These are phyloP conservation scores for Roridomyces roridus DNA, from an alignment of 768 basidiomycete genomes.

Conservation along the genomic window DNA sequence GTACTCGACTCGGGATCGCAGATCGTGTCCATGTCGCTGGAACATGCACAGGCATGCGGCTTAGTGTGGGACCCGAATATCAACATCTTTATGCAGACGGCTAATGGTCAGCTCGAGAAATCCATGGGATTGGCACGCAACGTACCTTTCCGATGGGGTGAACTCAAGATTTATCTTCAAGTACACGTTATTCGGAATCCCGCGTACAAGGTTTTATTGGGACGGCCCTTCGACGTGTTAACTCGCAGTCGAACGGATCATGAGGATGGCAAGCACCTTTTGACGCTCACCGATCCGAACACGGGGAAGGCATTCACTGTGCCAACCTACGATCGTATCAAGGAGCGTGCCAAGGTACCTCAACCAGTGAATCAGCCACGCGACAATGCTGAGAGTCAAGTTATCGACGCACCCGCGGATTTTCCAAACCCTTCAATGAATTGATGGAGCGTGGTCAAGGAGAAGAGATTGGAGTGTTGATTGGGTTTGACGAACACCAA, in stretches of 20 bases:
- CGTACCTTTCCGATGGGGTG: slow-evolving; percentile 30
- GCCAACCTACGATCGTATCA: slow-evolving; percentile 11
- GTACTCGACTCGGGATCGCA: slow-evolving; percentile 36
- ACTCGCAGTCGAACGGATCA: slow-evolving; percentile 27
- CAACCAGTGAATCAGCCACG: neutral
- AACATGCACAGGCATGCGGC: slow-evolving; percentile 17
- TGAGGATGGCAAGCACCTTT: slow-evolving; percentile 22
- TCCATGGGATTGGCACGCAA: slow-evolving; percentile 35
- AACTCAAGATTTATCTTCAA: slow-evolving; percentile 31
- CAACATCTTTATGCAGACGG: slow-evolving; percentile 33
- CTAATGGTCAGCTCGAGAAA: slow-evolving; percentile 30
- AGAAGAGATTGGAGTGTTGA: slow-evolving; percentile 12
- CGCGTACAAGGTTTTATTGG: slow-evolving; percentile 34
- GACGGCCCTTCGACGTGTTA: slow-evolving; percentile 36
- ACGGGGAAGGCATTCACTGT: slow-evolving; percentile 10
- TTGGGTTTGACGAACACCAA: neutral
- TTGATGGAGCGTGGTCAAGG: slow-evolving; percentile 3
- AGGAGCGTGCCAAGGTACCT: neutral
- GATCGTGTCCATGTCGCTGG: slow-evolving; percentile 31
- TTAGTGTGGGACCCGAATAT: slow-evolving; percentile 27
- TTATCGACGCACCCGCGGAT: neutral
- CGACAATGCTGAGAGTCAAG: neutral
- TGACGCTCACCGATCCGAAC: slow-evolving; percentile 35
- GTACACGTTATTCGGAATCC: slow-evolving; percentile 32
- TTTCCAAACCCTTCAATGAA: slow-evolving; percentile 14